Evolutionary conservation across 2,329 filamentous ascomycete genomes (phyloP).

Genomic region (Neonectria hederae): DNA sequence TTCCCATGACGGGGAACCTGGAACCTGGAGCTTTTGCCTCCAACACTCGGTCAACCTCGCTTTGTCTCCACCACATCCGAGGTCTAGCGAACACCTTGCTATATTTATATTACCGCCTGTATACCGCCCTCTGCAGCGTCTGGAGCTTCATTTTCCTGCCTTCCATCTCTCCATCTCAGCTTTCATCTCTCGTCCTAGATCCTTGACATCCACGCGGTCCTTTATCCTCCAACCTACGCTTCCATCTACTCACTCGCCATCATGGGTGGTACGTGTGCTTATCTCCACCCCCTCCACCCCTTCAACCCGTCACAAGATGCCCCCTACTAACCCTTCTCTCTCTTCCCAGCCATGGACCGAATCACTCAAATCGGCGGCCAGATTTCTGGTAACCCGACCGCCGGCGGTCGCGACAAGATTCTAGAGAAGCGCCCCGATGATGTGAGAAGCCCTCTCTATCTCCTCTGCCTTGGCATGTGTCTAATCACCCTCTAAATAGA

Average conservation of each 20-base stretch:
- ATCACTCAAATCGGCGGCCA: constrained; percentile 70
- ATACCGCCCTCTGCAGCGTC: not conserved
- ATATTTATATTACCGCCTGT: constrained; percentile 36
- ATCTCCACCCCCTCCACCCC: not conserved
- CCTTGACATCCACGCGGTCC: not conserved
- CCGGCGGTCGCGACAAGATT: constrained; percentile 63
- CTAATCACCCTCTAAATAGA: constrained; percentile 54
- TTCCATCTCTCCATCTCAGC: constrained; percentile 1
- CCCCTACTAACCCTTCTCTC: constrained; percentile 19
- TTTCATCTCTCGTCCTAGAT: not conserved
- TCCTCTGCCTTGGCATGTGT: constrained; percentile 11
- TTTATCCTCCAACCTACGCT: not conserved
- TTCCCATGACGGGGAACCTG: constrained; percentile 20
- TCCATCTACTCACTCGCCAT: constrained; percentile 30
- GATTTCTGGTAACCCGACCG: constrained; percentile 67
- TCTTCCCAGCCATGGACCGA: constrained; percentile 62
- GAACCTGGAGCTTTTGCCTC: constrained; percentile 14
- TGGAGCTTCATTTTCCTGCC: constrained; percentile 4
- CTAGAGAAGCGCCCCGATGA: constrained; percentile 75
- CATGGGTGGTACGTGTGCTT: constrained; percentile 51
- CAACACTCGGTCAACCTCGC: constrained; percentile 28
- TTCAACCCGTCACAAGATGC: not conserved
- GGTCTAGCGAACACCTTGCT: constrained; percentile 34
- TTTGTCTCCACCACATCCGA: constrained; percentile 39
- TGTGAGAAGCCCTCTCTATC: constrained; percentile 53